These are phyloP conservation scores for Fusarium sp. DNA, from an alignment of 2,329 filamentous ascomycete genomes.

Conservation along the genomic window DNA sequence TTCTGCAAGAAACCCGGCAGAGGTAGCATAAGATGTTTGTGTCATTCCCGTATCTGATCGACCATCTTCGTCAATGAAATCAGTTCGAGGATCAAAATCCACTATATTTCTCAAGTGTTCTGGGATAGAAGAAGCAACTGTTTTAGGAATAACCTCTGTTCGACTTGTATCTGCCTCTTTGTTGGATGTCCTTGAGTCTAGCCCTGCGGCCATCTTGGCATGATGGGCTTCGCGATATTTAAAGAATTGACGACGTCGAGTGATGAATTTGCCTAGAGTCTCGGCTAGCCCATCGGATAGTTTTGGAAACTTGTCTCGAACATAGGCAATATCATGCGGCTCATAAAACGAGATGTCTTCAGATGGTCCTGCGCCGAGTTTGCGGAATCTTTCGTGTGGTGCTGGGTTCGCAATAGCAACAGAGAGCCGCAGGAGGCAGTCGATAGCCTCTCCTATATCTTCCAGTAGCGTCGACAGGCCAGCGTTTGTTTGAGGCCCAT, in stretches of 20 bases:
- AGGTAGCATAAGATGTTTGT: slow-evolving; percentile 52
- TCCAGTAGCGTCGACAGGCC: slow-evolving; percentile 29
- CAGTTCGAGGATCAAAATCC: neutral
- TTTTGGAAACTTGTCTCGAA: slow-evolving; percentile 51
- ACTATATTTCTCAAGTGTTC: slow-evolving; percentile 12
- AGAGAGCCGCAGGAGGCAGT: slow-evolving; percentile 55
- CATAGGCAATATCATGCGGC: slow-evolving; percentile 49
- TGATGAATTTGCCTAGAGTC: slow-evolving; percentile 53
- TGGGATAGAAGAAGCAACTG: slow-evolving; percentile 46
- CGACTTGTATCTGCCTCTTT: slow-evolving; percentile 17
- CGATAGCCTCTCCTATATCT: slow-evolving; percentile 48
- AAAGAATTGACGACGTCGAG: slow-evolving; percentile 54
- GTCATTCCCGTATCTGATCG: slow-evolving; percentile 44
- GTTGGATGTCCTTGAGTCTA: slow-evolving; percentile 28
- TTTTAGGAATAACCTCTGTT: slow-evolving; percentile 26
- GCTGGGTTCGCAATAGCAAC: slow-evolving; percentile 56
- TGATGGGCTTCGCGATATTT: slow-evolving; percentile 57
- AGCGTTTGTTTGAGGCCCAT: slow-evolving; percentile 17
- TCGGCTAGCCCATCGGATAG: slow-evolving; percentile 31
- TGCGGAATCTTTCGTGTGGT: slow-evolving; percentile 52
- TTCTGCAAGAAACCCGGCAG: slow-evolving; percentile 13
- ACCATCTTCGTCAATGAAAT: slow-evolving; percentile 37
- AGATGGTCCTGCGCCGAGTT: slow-evolving; percentile 6
- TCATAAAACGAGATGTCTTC: slow-evolving; percentile 48
- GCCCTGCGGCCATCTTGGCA: slow-evolving; percentile 49